phyloP scores from a whole-genome alignment of 768 basidiomycete genomes.

The Tylopilus sp. region DNA sequence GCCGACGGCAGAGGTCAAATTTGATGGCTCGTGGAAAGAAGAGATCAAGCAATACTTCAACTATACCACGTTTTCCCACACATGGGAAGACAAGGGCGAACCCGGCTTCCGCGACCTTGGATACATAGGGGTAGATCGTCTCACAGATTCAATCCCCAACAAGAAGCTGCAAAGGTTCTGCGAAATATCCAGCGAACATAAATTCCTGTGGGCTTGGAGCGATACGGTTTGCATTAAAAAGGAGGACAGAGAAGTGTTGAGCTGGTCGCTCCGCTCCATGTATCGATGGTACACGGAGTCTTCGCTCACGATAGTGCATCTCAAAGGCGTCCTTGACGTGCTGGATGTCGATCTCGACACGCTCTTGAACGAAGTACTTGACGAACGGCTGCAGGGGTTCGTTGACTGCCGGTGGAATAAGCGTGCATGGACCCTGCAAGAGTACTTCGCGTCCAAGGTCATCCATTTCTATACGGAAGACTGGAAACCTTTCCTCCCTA shows the following conservation, averaged over 20 bases:
- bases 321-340: slow-evolving; percentile 9
- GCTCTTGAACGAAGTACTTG: not conserved
- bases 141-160: not conserved
- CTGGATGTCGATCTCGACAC: not conserved
- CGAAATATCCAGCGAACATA: not conserved
- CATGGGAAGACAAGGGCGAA: slow-evolving; percentile 15
- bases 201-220: slow-evolving; percentile 22
- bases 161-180: slow-evolving; percentile 15
- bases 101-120: slow-evolving; percentile 3
- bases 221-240: slow-evolving; percentile 30
- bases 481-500: slow-evolving; percentile 20
- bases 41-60: slow-evolving; percentile 8
- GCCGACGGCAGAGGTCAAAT: not conserved
- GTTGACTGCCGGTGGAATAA: slow-evolving; percentile 20
- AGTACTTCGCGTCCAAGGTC: slow-evolving; percentile 19
- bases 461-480: slow-evolving; percentile 24
- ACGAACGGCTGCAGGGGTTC: slow-evolving; percentile 2
- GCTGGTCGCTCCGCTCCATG: slow-evolving; percentile 23
- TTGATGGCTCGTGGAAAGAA: not conserved
- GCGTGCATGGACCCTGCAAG: slow-evolving; percentile 22
- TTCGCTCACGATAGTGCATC: slow-evolving; percentile 24
- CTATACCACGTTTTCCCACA: slow-evolving; percentile 20
- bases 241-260: slow-evolving; percentile 9
- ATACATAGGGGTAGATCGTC: slow-evolving; percentile 1
- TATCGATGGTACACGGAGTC: slow-evolving; percentile 25